phyloP scores from a whole-genome alignment of 2,329 filamentous ascomycete genomes.

The Trichoderma asperellum region DNA sequence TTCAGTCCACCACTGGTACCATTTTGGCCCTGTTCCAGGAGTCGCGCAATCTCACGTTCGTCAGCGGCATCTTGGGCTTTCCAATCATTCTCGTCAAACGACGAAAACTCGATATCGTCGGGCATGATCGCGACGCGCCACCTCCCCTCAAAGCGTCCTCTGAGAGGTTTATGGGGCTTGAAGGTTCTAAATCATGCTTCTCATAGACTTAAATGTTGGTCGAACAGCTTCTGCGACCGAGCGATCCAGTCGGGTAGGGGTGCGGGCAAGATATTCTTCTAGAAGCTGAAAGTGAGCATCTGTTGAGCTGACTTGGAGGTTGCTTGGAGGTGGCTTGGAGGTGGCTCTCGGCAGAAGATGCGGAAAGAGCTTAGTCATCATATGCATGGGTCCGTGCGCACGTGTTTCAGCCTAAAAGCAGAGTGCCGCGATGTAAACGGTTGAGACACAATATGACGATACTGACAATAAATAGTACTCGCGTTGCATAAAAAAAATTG shows the following conservation, averaged over 20 bases:
- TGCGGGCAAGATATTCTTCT: background rate
- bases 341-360: background rate
- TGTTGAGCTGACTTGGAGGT: background rate
- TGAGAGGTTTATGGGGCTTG: slow-evolving; percentile 32
- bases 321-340: background rate
- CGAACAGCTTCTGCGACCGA: background rate
- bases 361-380: slow-evolving; percentile 21
- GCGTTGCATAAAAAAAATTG: background rate
- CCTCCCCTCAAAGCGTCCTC: slow-evolving; percentile 35
- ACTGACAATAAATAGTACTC: background rate
- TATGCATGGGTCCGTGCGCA: background rate
- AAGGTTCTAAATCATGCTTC: slow-evolving; percentile 38
- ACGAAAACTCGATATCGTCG: slow-evolving; percentile 42
- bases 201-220: background rate
- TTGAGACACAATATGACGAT: background rate
- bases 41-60: slow-evolving; percentile 51
- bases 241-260: background rate
- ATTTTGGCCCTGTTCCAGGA: slow-evolving; percentile 50
- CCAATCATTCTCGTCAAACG: slow-evolving; percentile 44
- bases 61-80: slow-evolving; percentile 54
- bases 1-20: slow-evolving; percentile 46
- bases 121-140: slow-evolving; percentile 40
- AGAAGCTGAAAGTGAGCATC: background rate
- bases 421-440: background rate
- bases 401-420: slow-evolving; percentile 18